Percentiles rank a stretch among this genome's conserved stretches.
Evolutionary conservation across 768 basidiomycete genomes (phyloP).

Genomic region (Thelephora ganbajun): DNA sequence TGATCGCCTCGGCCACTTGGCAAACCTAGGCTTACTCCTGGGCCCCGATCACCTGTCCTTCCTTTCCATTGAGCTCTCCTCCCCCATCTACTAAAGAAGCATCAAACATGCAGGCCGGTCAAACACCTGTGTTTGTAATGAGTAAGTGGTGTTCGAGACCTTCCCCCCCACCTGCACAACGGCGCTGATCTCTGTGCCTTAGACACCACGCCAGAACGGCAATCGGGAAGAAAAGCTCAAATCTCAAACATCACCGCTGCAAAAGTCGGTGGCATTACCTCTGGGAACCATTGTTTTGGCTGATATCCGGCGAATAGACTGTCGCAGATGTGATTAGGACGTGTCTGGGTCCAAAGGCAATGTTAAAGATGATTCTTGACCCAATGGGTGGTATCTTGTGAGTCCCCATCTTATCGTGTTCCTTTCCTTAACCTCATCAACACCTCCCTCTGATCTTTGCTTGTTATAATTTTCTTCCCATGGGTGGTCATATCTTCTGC

Average conservation of each 20-base stretch:
- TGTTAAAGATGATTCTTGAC: slow-evolving; percentile 99
- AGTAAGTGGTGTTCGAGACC: slow-evolving; percentile 27
- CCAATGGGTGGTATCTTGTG: slow-evolving; percentile 99
- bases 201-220: slow-evolving; percentile 92
- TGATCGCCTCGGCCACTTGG: no score
- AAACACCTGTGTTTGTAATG: slow-evolving; percentile 78
- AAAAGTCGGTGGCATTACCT: slow-evolving; percentile 41
- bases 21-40: no score
- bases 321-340: slow-evolving; percentile 97
- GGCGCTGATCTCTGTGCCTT: slow-evolving; percentile 2
- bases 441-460: not conserved
- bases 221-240: slow-evolving; percentile 90
- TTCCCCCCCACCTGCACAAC: not conserved
- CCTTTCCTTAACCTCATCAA: not conserved
- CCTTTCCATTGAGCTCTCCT: not conserved
- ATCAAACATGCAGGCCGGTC: slow-evolving; percentile 26
- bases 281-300: slow-evolving; percentile 1
- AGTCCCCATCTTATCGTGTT: slow-evolving; percentile 21
- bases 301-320: slow-evolving; percentile 35
- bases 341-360: slow-evolving; percentile 93
- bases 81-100: not conserved
- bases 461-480: not conserved
- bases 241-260: slow-evolving; percentile 95
- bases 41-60: no score
- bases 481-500: not conserved